Conservation (phyloP, 2,329 filamentous ascomycete species). For the Fusarium sp. region DNA sequence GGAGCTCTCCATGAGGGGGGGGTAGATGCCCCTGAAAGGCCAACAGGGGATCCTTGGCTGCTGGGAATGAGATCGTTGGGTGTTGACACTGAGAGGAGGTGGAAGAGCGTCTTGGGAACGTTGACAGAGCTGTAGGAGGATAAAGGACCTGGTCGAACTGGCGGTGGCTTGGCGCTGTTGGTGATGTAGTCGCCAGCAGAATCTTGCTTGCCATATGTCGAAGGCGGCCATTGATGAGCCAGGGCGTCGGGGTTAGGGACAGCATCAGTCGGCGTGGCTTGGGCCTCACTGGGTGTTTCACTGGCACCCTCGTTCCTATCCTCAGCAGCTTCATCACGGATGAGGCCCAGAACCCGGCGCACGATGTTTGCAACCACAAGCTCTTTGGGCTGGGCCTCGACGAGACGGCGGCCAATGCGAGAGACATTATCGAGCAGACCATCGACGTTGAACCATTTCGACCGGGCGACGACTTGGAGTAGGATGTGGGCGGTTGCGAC, state of each 20-base stretch:
- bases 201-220: slow-evolving; percentile 52
- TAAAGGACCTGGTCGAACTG: slow-evolving; percentile 69
- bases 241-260: slow-evolving; percentile 44
- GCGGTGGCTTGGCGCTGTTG: slow-evolving; percentile 45
- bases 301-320: slow-evolving; percentile 73
- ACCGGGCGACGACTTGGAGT: slow-evolving; percentile 84
- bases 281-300: slow-evolving; percentile 67
- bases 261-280: slow-evolving; percentile 55
- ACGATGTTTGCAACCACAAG: slow-evolving; percentile 96
- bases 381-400: slow-evolving; percentile 87
- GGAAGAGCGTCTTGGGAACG: slow-evolving; percentile 83
- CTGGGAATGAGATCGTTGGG: slow-evolving; percentile 55
- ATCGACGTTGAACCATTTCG: slow-evolving; percentile 80
- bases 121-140: slow-evolving; percentile 72
- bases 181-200: slow-evolving; percentile 47
- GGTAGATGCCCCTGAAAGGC: slow-evolving; percentile 62
- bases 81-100: slow-evolving; percentile 79
- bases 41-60: slow-evolving; percentile 58
- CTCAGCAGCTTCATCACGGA: slow-evolving; percentile 90
- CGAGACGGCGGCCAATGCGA: slow-evolving; percentile 79
- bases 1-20: slow-evolving; percentile 57
- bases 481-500: slow-evolving; percentile 91
- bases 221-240: slow-evolving; percentile 46
- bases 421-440: slow-evolving; percentile 84
- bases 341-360: slow-evolving; percentile 86